Evolutionary conservation across 208 protist genomes (phyloP), one percentile per base, ranked within the genome.

Genomic region (Acanthamoeba culbertsoni): DNA sequence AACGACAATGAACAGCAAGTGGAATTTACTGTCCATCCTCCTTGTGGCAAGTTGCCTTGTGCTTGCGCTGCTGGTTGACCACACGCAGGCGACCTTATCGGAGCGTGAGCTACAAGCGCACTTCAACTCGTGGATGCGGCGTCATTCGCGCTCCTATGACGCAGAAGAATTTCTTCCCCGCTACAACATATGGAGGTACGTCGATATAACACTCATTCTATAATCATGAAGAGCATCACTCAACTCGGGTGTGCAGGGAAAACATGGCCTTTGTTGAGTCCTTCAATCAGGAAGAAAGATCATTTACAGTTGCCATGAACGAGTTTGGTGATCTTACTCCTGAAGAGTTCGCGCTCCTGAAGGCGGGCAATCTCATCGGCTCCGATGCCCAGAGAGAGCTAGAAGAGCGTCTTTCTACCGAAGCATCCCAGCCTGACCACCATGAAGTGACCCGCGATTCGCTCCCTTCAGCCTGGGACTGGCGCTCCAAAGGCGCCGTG

Each of bases 401-500:
- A 23, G 51, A n/a, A n/a, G 51, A 14, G 16, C 51, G 23, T 23
- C 71, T 55, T 28, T 23, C 71, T 82, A 37, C 14, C 40, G 82
- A 43, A 43, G 14, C 31, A 18, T 23, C 23, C 23, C 20, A 51
- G 18, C 0, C 0, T 18, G 43, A 51, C 42, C n/a, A n/a, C n/a
- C n/a, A n/a, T n/a, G n/a, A n/a, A n/a, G n/a, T n/a, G n/a, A n/a
- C n/a, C n/a, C n/a, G n/a, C n/a, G n/a, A n/a, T n/a, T n/a, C n/a
- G n/a, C 45, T 96, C 0, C 95, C 96, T 35, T 43, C 2, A 45
- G 4, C 20, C 0, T 94, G 95, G 18, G 98, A 99, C 95, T 99
- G 98, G 98, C 96, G 97, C 57, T 57, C 96, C 62, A 77, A 98
- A 37, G 97, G 97, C 65, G 97, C 96, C 31, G 98, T 99, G 73